Conservation (phyloP, 768 basidiomycete genomes). For the Auriscalpium microsporum region DNA sequence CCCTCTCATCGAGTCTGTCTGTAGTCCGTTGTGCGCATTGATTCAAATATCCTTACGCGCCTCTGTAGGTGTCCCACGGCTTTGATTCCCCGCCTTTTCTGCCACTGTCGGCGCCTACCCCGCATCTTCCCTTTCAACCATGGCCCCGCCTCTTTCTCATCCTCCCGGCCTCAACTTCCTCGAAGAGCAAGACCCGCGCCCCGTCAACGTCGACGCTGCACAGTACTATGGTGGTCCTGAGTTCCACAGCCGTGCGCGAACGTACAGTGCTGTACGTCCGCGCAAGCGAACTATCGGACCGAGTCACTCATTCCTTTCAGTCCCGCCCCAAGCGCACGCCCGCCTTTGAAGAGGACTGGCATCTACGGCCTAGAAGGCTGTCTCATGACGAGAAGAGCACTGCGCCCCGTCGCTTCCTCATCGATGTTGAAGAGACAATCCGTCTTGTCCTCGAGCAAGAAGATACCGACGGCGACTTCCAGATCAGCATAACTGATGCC, state of each 20-base stretch:
- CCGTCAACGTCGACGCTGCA: conserved; percentile 59
- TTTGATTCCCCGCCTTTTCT: neutral
- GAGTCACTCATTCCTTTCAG: conserved; percentile 10
- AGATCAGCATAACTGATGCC: conserved; percentile 93
- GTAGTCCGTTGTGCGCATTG: neutral
- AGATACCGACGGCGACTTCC: conserved; percentile 94
- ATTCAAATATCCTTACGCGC: neutral
- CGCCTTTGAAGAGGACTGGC: conserved; percentile 70
- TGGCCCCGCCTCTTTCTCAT: conserved; percentile 62
- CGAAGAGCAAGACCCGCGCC: conserved; percentile 42
- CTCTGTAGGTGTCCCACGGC: too few species aligned
- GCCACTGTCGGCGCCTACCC: neutral
- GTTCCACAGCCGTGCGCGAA: conserved; percentile 72
- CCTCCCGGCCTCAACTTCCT: conserved; percentile 58
- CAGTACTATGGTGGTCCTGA: conserved; percentile 81
- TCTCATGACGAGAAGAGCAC: conserved; percentile 90
- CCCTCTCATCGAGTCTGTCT: too few species aligned
- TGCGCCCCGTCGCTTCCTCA: conserved; percentile 81
- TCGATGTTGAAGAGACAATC: conserved; percentile 98
- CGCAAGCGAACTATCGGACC: neutral
- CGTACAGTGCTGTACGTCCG: conserved; percentile 71
- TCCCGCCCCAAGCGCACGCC: conserved; percentile 52
- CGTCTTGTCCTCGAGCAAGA: conserved; percentile 94
- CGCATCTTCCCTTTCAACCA: conserved; percentile 18
- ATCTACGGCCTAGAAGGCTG: conserved; percentile 66